Percentiles rank a stretch among this genome's conserved stretches.
phyloP scores from a whole-genome alignment of 495 filamentous ascomycete species.

The Hypoxylon rickii region DNA sequence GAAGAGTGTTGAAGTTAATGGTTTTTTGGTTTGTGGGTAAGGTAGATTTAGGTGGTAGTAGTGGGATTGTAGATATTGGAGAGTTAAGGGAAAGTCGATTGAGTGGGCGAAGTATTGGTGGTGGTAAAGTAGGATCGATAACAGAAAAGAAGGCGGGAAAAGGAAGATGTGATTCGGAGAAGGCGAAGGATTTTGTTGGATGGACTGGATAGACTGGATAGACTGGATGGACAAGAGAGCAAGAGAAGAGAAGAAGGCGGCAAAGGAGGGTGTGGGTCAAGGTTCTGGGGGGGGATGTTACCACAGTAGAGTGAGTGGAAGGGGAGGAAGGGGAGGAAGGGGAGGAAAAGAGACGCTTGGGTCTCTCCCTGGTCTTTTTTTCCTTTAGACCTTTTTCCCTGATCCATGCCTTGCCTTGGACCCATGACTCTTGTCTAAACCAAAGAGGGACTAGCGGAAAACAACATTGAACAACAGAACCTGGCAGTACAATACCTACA shows the following conservation, averaged over 20 bases:
- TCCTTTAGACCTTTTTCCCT: no score
- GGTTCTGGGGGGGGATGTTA: no score
- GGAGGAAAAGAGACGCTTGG: conserved; percentile 20
- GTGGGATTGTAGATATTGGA: conserved; percentile 33
- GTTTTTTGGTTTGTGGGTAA: no score
- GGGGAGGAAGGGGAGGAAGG: neutral
- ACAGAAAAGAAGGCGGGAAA: conserved; percentile 37
- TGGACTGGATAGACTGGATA: conserved; percentile 32
- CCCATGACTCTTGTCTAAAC: conserved; percentile 16
- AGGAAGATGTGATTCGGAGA: conserved; percentile 39
- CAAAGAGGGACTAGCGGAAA: conserved; percentile 15
- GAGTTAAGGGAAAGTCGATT: conserved; percentile 34
- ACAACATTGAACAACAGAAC: conserved; percentile 26
- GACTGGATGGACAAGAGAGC: conserved; percentile 26
- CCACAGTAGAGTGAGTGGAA: no score
- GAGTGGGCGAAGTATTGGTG: conserved; percentile 31
- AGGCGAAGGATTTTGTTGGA: conserved; percentile 46
- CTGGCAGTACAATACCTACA: no score
- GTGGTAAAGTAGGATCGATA: no score
- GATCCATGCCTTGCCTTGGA: no score
- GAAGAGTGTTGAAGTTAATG: no score
- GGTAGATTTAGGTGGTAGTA: no score
- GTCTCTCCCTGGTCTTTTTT: conserved; percentile 29
- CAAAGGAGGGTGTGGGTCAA: conserved; percentile 37
- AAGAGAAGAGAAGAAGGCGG: conserved; percentile 29